phyloP scores from a whole-genome alignment of 805 yeast genomes.

The Metschnikowia hibisci region DNA sequence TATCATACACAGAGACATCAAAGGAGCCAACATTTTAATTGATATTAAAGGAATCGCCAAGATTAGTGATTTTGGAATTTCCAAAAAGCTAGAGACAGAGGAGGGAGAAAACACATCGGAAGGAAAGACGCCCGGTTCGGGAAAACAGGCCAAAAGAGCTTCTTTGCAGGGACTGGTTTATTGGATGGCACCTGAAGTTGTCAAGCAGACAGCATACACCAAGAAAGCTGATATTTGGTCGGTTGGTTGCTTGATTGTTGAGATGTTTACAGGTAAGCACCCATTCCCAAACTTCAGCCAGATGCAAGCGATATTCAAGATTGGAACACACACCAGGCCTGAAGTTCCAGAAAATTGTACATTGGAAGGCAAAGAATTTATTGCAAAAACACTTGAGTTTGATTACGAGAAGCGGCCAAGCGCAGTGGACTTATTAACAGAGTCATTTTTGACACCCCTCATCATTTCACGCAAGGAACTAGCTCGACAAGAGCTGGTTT shows the following conservation, averaged over 20 bases:
- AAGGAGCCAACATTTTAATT: conserved; percentile 82
- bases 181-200: conserved; percentile 99
- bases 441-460: conserved; percentile 54
- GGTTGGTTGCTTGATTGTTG: conserved; percentile 88
- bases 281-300: conserved; percentile 94
- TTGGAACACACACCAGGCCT: conserved; percentile 84
- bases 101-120: conserved; percentile 18
- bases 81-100: conserved; percentile 39
- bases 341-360: conserved; percentile 73
- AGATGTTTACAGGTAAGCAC: conserved; percentile 93
- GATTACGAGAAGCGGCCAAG: conserved; percentile 72
- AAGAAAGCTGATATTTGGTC: conserved; percentile 97
- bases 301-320: conserved; percentile 94
- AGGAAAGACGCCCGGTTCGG: conserved; percentile 14
- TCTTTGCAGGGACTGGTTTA: conserved; percentile 82
- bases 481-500: not conserved
- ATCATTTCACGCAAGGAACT: conserved; percentile 31
- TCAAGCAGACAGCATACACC: conserved; percentile 86
- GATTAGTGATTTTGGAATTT: conserved; percentile 84
- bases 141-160: conserved; percentile 52
- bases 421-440: conserved; percentile 65
- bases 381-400: conserved; percentile 63
- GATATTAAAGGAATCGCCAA: conserved; percentile 79
- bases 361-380: conserved; percentile 61
- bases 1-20: conserved; percentile 82